These are phyloP conservation scores for Aspergillus spinulosporus DNA, from an alignment of 2,329 filamentous ascomycete species.

Conservation along the genomic window DNA sequence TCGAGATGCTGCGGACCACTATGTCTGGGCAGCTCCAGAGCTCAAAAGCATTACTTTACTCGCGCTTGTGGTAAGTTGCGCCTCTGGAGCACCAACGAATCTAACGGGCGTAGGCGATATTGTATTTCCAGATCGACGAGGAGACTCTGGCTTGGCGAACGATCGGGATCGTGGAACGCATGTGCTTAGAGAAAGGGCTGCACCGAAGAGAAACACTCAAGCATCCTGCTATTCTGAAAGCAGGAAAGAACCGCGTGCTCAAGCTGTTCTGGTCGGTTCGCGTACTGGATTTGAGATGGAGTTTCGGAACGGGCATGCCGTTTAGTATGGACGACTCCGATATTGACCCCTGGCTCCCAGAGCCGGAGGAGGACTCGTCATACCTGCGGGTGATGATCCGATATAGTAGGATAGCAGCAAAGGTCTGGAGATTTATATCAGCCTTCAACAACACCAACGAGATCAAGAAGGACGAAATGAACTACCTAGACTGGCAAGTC, in stretches of 20 bases:
- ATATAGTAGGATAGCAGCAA: slow-evolving; percentile 78
- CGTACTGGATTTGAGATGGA: slow-evolving; percentile 83
- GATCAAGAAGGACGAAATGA: slow-evolving; percentile 71
- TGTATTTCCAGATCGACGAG: slow-evolving; percentile 81
- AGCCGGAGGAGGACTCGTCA: slow-evolving; percentile 63
- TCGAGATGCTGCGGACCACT: slow-evolving; percentile 66
- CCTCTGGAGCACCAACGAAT: not conserved
- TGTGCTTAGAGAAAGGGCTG: slow-evolving; percentile 79
- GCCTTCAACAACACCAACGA: slow-evolving; percentile 65
- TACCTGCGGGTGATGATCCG: slow-evolving; percentile 84
- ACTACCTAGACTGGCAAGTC: slow-evolving; percentile 77
- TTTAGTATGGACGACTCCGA: slow-evolving; percentile 81
- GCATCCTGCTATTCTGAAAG: slow-evolving; percentile 63
- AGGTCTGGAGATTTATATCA: slow-evolving; percentile 81
- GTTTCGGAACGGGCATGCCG: slow-evolving; percentile 81
- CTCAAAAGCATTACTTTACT: slow-evolving; percentile 61
- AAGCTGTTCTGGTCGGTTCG: slow-evolving; percentile 86
- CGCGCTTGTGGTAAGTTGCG: slow-evolving; percentile 45
- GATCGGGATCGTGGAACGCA: slow-evolving; percentile 78
- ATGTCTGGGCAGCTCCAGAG: slow-evolving; percentile 58
- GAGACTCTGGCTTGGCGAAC: slow-evolving; percentile 84
- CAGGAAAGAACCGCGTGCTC: slow-evolving; percentile 66
- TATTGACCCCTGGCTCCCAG: slow-evolving; percentile 74
- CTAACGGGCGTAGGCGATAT: slow-evolving; percentile 58
- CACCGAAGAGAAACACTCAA: slow-evolving; percentile 73